A percentile compares a stretch with the other conserved stretches of the same genome.
phyloP scores from a whole-genome alignment of 2,329 filamentous ascomycete genomes.

The Zymoseptoria crescenta region DNA sequence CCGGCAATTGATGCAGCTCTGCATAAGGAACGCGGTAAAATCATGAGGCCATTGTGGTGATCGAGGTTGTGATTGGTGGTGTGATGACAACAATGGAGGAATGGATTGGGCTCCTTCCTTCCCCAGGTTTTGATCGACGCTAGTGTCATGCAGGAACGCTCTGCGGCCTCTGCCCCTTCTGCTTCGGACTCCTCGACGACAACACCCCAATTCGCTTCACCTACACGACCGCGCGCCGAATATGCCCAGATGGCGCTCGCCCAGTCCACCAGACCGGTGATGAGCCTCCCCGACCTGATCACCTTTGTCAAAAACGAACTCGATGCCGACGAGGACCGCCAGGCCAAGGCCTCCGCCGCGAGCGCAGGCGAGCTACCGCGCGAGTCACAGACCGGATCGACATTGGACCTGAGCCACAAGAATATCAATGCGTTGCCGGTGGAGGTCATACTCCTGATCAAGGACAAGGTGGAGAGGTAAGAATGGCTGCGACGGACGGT shows the following conservation, averaged over 20 bases:
- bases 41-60: constrained; percentile 22
- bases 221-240: constrained; percentile 2
- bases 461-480: constrained; percentile 64
- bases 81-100: background rate
- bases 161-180: background rate
- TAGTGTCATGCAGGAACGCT: too few relatives aligned
- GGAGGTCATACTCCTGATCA: constrained; percentile 67
- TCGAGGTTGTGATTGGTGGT: constrained; percentile 11
- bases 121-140: background rate
- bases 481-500: background rate
- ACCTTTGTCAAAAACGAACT: constrained; percentile 27
- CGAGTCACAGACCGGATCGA: constrained; percentile 53
- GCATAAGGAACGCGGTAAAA: constrained; percentile 17
- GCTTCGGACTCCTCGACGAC: background rate
- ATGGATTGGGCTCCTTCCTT: background rate
- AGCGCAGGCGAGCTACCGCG: constrained; percentile 19
- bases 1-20: constrained; percentile 10
- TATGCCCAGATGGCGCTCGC: constrained; percentile 25
- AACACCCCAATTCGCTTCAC: background rate
- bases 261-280: constrained; percentile 16
- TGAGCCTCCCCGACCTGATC: constrained; percentile 23
- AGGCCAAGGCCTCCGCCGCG: constrained; percentile 23
- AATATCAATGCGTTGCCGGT: constrained; percentile 64
- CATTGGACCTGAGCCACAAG: constrained; percentile 69
- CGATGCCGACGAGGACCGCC: constrained; percentile 26